Evolutionary conservation across 2,329 filamentous ascomycete species (phyloP), one percentile per base, ranked within the genome.

Genomic region (Venturia aucupariae): DNA sequence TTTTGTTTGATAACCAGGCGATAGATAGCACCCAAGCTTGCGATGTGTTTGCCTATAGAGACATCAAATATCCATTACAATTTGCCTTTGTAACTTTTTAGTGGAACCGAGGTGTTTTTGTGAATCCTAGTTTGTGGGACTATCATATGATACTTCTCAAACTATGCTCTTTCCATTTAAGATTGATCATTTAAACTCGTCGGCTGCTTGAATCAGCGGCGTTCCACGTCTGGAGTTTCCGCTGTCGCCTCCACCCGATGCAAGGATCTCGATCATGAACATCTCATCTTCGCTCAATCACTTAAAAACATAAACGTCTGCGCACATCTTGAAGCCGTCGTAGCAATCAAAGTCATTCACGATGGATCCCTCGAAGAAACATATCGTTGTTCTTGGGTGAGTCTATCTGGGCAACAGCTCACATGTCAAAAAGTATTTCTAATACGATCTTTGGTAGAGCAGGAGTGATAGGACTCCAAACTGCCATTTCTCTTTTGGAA

Each of bases 391-490:
- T 15, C 39, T 64, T 60, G 63, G 63, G 63, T 64, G 42, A 44
- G 35, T 27, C 24, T n/a, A 51, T 27, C 1, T 24, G 13, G 44
- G 10, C 42, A 4, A 62, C 4, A 19, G 19, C 27, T 42, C 32
- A 46, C 32, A 62, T 62, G 38, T 13, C 42, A 35, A 48, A 62
- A 4, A 46, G n/a, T n/a, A n/a, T n/a, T n/a, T n/a, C 61, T 62
- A n/a, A 62, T n/a, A 24, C 35, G 2, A 51, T 51, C 3, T 39
- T 22, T 13, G n/a, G n/a, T n/a, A 76, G 79, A n/a, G 79, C 78
- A 6, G 79, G 80, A 1, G 74, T 81, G 4, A 77, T 77, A 13
- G 79, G 78, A 22, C 74, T 81, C 3, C 78, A 80, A 66, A 77
- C 75, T 17, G 75, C 79, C 4, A 67, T 79, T n/a, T 71, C 72